A percentile compares a stretch with the other conserved stretches of the same genome.
These are phyloP conservation scores for Stellera chamaejasme DNA, from an alignment of 345 rosid species.

Conservation along the genomic window DNA sequence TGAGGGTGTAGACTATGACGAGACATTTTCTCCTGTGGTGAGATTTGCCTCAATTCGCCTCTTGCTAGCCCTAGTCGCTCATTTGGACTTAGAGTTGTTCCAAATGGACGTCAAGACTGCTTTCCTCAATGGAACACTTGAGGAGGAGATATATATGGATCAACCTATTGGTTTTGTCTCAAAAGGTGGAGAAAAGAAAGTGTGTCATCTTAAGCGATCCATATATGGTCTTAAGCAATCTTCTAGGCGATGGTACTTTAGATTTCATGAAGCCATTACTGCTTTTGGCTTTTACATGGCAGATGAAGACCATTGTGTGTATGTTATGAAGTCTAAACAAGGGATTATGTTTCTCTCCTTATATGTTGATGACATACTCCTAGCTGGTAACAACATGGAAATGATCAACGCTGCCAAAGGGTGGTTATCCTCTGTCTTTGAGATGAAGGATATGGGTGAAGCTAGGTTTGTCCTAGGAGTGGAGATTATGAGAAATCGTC, in stretches of 20 bases:
- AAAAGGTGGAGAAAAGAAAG: not conserved
- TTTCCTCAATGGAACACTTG: slow-evolving; percentile 1
- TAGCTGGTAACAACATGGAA: not conserved
- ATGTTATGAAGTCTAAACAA: not conserved
- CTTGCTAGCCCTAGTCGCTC: not conserved
- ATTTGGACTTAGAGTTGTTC: not conserved
- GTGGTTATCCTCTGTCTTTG: slow-evolving; percentile 9
- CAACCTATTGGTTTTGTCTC: not conserved
- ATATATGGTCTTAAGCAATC: slow-evolving; percentile 9
- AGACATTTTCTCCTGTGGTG: slow-evolving; percentile 3
- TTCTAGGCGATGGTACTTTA: slow-evolving; percentile 3
- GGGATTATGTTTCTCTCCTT: not conserved
- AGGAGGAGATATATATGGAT: slow-evolving; percentile 2
- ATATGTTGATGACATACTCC: not conserved
- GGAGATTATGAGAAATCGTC: not conserved
- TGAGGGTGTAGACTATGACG: slow-evolving; percentile 1
- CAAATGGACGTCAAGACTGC: slow-evolving; percentile 2
- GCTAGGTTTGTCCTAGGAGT: not conserved
- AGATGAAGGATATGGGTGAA: not conserved
- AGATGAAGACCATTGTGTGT: slow-evolving; percentile 11
- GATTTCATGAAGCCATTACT: slow-evolving; percentile 4
- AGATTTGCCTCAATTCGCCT: not conserved
- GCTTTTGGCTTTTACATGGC: slow-evolving; percentile 1
- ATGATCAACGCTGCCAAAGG: not conserved
- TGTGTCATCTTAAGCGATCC: slow-evolving; percentile 4